Percentiles rank a stretch among this genome's conserved stretches.
phyloP scores from a whole-genome alignment of 2,329 filamentous ascomycete species.

The Tolypocladium tundrense region DNA sequence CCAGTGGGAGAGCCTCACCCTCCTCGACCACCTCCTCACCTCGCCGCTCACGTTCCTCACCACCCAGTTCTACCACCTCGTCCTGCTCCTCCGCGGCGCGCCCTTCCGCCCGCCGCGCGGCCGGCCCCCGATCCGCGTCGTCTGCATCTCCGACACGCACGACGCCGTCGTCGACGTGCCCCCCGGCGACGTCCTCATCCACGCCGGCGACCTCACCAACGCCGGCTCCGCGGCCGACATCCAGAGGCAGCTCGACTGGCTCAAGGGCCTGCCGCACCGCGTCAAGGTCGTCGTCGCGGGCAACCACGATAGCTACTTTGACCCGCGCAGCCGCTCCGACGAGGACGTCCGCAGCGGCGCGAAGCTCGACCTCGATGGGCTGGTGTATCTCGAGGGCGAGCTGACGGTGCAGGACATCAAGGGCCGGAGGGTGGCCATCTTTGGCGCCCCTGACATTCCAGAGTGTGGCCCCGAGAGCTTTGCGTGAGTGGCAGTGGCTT shows the following conservation, averaged over 20 bases:
- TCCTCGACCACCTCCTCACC: slow-evolving; percentile 53
- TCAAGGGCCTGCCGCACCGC: slow-evolving; percentile 59
- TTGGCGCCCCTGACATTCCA: slow-evolving; percentile 75
- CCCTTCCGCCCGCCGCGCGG: slow-evolving; percentile 48
- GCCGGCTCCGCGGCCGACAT: slow-evolving; percentile 62
- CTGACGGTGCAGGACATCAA: slow-evolving; percentile 53
- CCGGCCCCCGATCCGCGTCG: slow-evolving; percentile 55
- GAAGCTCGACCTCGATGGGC: slow-evolving; percentile 51
- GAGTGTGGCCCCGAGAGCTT: slow-evolving; percentile 60
- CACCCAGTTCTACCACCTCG: slow-evolving; percentile 49
- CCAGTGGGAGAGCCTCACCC: slow-evolving; percentile 37
- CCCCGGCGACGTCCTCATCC: slow-evolving; percentile 74
- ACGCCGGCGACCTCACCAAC: slow-evolving; percentile 78
- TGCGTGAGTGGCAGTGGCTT: slow-evolving; percentile 31
- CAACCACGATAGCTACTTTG: slow-evolving; percentile 85
- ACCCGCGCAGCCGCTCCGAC: slow-evolving; percentile 48
- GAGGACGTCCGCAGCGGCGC: slow-evolving; percentile 43
- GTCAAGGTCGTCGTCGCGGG: slow-evolving; percentile 78
- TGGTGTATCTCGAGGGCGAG: slow-evolving; percentile 68
- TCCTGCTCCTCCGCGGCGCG: slow-evolving; percentile 57
- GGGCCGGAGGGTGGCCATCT: slow-evolving; percentile 48
- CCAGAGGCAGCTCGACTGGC: slow-evolving; percentile 77
- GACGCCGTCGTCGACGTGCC: slow-evolving; percentile 53
- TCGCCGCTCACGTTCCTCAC: slow-evolving; percentile 59
- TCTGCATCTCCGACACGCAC: slow-evolving; percentile 90